Conservation (phyloP, 352 stramenopile species). For the Globisporangium heterothallicum region DNA sequence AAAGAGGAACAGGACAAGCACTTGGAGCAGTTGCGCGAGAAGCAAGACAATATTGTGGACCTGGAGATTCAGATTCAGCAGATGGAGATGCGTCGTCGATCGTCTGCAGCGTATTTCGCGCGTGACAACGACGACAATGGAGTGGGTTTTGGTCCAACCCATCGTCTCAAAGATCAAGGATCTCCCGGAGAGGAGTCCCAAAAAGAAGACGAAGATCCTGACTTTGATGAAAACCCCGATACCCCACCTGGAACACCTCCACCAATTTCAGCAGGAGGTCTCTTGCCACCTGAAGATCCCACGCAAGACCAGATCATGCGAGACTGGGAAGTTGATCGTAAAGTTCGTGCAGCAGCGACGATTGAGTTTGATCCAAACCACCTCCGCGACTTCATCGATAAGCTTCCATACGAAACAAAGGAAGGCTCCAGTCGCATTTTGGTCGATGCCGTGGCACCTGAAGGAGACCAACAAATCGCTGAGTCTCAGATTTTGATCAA, state of each 20-base stretch:
- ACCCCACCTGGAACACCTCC: conserved; percentile 72
- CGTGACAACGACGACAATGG: conserved; percentile 31
- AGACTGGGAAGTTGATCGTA: conserved; percentile 67
- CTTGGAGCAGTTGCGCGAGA: conserved; percentile 56
- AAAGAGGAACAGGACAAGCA: conserved; percentile 63
- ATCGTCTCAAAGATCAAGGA: conserved; percentile 23
- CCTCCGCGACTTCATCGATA: conserved; percentile 45
- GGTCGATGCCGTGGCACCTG: conserved; percentile 37
- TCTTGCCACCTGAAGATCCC: conserved; percentile 47
- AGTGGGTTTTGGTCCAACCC: conserved; percentile 46
- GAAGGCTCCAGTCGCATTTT: conserved; percentile 66
- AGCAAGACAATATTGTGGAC: conserved; percentile 63
- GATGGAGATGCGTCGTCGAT: conserved; percentile 48
- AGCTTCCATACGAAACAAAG: conserved; percentile 61
- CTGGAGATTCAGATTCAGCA: conserved; percentile 60
- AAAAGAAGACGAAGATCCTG: conserved; percentile 13
- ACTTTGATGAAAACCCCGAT: conserved; percentile 49
- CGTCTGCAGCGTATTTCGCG: conserved; percentile 38
- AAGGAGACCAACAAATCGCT: conserved; percentile 30
- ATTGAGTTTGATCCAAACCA: conserved; percentile 40
- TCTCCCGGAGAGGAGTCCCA: conserved; percentile 20
- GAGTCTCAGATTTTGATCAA: conserved; percentile 75
- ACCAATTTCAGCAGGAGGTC: conserved; percentile 47
- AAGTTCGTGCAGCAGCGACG: conserved; percentile 36
- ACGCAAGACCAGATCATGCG: conserved; percentile 50